Conservation (phyloP, 176 grass and related monocot species). For the Otatea glauca region DNA sequence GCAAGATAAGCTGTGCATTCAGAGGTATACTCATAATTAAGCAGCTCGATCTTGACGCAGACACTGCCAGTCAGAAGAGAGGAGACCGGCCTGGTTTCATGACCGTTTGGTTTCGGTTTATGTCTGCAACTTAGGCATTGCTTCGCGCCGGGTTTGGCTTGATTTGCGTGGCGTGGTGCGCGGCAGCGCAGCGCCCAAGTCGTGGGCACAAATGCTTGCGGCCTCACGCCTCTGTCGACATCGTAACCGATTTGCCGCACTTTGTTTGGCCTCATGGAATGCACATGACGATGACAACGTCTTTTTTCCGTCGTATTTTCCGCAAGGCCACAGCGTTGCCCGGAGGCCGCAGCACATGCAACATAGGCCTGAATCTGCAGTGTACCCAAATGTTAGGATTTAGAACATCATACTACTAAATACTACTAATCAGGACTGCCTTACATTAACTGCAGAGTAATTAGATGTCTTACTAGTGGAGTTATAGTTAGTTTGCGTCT, state of each 20-base stretch:
- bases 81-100: not conserved
- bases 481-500: no score
- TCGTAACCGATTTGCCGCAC: constrained; percentile 23
- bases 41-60: no score
- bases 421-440: no score
- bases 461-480: no score
- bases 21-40: not conserved
- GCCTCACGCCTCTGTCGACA: not conserved
- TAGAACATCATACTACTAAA: not conserved
- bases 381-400: not conserved
- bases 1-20: not conserved
- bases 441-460: no score
- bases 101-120: not conserved
- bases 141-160: not conserved
- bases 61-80: not conserved
- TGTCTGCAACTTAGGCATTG: not conserved
- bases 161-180: not conserved
- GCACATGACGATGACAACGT: not conserved
- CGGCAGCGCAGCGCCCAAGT: no score
- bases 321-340: not conserved
- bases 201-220: not conserved
- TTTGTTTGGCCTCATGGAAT: not conserved
- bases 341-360: not conserved
- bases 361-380: not conserved
- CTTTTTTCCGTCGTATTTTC: not conserved